Evolutionary conservation across 345 rosid genomes (phyloP), one percentile per base, ranked within the genome.

Genomic region (Nephelium lappaceum): DNA sequence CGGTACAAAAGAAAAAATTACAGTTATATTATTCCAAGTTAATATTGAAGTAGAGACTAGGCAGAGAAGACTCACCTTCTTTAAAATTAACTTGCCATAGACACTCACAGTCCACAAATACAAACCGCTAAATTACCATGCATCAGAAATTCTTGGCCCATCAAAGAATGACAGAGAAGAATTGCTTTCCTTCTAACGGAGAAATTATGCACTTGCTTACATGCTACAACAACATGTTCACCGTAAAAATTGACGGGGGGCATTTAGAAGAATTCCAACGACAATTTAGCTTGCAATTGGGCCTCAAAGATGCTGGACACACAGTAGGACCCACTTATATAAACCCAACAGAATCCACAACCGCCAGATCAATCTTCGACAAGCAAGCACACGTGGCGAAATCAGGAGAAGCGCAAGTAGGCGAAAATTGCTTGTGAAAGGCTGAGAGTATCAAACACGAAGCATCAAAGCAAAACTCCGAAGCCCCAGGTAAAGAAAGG

Each of bases 401-500:
- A 75, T 64, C 62, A 19, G n/a, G 45, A 6, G 45, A 23, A 0
- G n/a, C 41, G 0, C 1, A 42, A 61, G 69, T 8, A 16, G 19
- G 5, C 16, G 12, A 21, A 19, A 38, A 1, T 23, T 57, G 36
- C 67, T 60, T 38, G 14, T 25, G 5, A 0, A 8, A 39, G 55
- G 55, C 53, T 42, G 23, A 61, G 24, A 16, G 65, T 18, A 72
- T 55, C 47, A 2, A 5, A 3, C 1, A 6, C 38, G 11, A 57
- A 73, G 66, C 41, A 53, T 53, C 16, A 4, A 53, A 18, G n/a
- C 12, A 53, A 57, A 42, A 55, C n/a, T 11, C 36, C 3, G 3
- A 31, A 31, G 36, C 36, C 45, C 45, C 78, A 67, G 72, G 79
- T 19, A 67, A 77, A 1, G 81, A 58, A 69, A 42, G 62, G 23